Base-by-base conservation (phyloP, 129 eudicot genomes). In the Scalesia atractyloides region DNA sequence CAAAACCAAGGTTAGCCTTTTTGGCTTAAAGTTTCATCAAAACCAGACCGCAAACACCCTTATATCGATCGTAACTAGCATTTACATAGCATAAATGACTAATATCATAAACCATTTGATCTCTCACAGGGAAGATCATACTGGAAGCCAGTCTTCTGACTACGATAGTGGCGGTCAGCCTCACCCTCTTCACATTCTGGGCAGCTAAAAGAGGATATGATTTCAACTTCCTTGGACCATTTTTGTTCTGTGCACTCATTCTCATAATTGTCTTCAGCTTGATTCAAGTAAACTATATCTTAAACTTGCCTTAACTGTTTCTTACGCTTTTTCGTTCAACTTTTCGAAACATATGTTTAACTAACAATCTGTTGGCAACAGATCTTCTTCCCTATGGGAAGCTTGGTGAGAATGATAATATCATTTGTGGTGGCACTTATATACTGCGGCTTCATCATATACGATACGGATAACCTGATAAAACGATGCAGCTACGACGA, bases 101-200 rank as follows among this genome's bases (percentile, higher is more conserved):
- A 7, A 24, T 41, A 54, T 34, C 15, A 57, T 56, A 46, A 53
- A 17, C 1, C 6, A 19, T 11, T 1, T 37, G 2, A 20, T 33
- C 2, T 70, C 49, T 43, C 6, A 34, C 82, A 88, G 97, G 90
- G 48, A 73, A 80, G 12, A 63, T 83, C 30, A 78, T 88, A 39
- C 57, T 88, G 65, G 73, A 83, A 76, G 97, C 97, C 48, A 80
- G 84, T 62, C 79, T 90, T 52, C 49, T 88, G 70, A 88, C 97
- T 2, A 15, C 79, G 1, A 73, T 88, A 10, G 71, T 91, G 30
- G 85, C 77, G 30, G 73, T 86, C 16, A 73, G 82, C 57, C 95
- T 91, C 63, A 88, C 97, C 39, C 64, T 86, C 58, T 91, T 85
- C 84, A 91, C 97, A 39, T 91, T 91, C 79, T 69, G 85, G 88